Evolutionary conservation across 2,329 filamentous ascomycete species (phyloP), one percentile per base, ranked within the genome.

Genomic region (Aspergillus sp.): DNA sequence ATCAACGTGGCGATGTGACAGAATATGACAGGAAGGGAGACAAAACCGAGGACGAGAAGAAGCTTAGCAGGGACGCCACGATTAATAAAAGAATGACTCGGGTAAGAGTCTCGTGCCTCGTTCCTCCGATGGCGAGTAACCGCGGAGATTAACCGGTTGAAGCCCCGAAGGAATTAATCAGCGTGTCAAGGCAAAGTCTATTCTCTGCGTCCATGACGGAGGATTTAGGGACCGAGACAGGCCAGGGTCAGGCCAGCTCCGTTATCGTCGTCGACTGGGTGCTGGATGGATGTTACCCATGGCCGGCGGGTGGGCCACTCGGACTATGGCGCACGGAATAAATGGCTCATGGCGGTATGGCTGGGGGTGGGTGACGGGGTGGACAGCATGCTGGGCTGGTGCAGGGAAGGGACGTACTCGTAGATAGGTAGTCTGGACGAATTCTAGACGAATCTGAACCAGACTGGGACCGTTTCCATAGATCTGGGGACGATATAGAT

Each of bases 111-210:
- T 38, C 34, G 34, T 38, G 34, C 34, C 34, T 38, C 3, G 34
- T 7, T 9, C 34, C 3, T n/a, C 31, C 9, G 20, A 36, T 11
- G 31, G 29, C 21, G 31, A 34, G 45, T 2, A 40, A 17, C 46
- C 32, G 34, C 46, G 34, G 32, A 40, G 34, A 41, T 25, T 48
- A 41, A 48, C 34, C 46, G 45, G 43, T 23, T 23, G 19, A 42
- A 17, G 19, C 40, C 45, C 46, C 29, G 50, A 29, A 41, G 25
- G 38, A 47, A 55, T 55, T 55, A 55, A 55, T 55, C 53, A 55
- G 53, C 53, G 19, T 19, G 44, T 36, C 14, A 25, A 23, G 21
- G 32, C 34, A 45, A 45, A 17, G 20, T 17, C 46, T 25, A 25
- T n/a, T 20, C 25, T 29, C 7, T 20, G 31, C 14, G 45, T 21